Percentiles rank a stretch among this genome's conserved stretches.
Conservation (phyloP, 2,329 filamentous ascomycete species). For the Amylocarpus encephaloides region DNA sequence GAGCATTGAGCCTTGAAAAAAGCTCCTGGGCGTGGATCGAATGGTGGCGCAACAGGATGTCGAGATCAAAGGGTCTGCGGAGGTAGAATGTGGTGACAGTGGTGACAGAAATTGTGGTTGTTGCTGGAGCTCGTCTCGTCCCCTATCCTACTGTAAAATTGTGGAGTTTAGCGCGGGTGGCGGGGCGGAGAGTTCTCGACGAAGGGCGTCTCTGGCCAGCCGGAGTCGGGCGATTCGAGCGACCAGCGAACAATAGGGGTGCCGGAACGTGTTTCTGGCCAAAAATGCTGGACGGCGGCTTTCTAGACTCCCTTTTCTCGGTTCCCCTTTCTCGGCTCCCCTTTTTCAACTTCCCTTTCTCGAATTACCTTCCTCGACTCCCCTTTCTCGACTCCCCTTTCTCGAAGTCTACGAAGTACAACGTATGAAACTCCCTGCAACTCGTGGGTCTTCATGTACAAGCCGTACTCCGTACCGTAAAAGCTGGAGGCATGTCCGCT, state of each 20-base stretch:
- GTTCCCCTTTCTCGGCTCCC: too few relatives aligned
- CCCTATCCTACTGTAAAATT: too few relatives aligned
- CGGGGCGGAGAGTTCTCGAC: background rate
- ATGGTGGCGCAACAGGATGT: too few relatives aligned
- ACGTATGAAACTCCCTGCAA: constrained; percentile 1
- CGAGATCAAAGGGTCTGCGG: background rate
- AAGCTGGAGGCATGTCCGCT: background rate
- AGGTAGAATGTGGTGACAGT: background rate
- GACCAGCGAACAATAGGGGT: too few relatives aligned
- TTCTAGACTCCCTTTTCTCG: too few relatives aligned
- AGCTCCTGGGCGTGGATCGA: background rate
- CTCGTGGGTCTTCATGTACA: constrained; percentile 1
- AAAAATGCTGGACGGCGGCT: background rate
- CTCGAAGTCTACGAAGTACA: too few relatives aligned
- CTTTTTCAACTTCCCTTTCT: too few relatives aligned
- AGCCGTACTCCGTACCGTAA: background rate
- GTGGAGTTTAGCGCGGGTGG: background rate
- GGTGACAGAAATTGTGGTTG: background rate
- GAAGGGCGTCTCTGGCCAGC: background rate
- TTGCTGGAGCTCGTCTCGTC: too few relatives aligned
- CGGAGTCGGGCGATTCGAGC: background rate
- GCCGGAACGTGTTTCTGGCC: too few relatives aligned
- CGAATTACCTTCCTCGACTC: too few relatives aligned
- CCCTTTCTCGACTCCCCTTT: too few relatives aligned
- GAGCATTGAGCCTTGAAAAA: constrained; percentile 10